Evolutionary conservation across 2,329 filamentous ascomycete species (phyloP).

Genomic region (Rasamsonia emersonii): DNA sequence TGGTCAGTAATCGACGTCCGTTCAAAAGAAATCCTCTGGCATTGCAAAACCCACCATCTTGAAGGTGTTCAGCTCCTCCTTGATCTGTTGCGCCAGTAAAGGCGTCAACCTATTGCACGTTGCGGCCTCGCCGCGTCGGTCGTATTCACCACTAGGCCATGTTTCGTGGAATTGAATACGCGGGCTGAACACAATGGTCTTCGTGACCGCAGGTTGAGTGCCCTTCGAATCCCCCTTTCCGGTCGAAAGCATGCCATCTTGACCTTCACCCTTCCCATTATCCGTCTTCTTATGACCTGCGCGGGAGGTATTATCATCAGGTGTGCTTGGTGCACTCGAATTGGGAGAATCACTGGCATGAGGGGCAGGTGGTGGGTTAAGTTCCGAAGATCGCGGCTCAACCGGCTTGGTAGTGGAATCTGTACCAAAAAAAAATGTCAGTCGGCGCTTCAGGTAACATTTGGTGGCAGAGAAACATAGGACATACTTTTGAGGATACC

Average conservation of each 20-base stretch:
- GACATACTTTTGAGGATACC: slow-evolving; percentile 97
- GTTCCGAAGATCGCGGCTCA: slow-evolving; percentile 45
- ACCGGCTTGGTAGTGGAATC: slow-evolving; percentile 55
- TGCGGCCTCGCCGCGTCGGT: slow-evolving; percentile 88
- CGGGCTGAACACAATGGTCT: slow-evolving; percentile 70
- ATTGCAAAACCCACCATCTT: slow-evolving; percentile 73
- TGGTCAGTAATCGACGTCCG: slow-evolving; percentile 30
- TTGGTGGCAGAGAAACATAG: neutral
- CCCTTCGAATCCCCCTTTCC: slow-evolving; percentile 73
- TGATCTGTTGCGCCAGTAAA: slow-evolving; percentile 96
- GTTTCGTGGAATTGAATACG: slow-evolving; percentile 93
- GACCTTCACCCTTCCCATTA: slow-evolving; percentile 65
- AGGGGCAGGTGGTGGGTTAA: slow-evolving; percentile 54
- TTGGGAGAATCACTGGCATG: slow-evolving; percentile 66
- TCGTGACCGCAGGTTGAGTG: slow-evolving; percentile 43
- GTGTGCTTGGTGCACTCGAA: slow-evolving; percentile 81
- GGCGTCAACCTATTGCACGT: slow-evolving; percentile 97
- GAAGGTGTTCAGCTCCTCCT: slow-evolving; percentile 98
- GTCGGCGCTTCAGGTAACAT: slow-evolving; percentile 5
- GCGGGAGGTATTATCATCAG: slow-evolving; percentile 58
- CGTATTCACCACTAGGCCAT: slow-evolving; percentile 92
- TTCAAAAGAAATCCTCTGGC: neutral
- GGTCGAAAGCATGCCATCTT: slow-evolving; percentile 83
- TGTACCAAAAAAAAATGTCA: no score
- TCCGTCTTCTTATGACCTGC: slow-evolving; percentile 56